Evolutionary conservation across 495 filamentous ascomycete species (phyloP).

Genomic region (Evernia prunastri): DNA sequence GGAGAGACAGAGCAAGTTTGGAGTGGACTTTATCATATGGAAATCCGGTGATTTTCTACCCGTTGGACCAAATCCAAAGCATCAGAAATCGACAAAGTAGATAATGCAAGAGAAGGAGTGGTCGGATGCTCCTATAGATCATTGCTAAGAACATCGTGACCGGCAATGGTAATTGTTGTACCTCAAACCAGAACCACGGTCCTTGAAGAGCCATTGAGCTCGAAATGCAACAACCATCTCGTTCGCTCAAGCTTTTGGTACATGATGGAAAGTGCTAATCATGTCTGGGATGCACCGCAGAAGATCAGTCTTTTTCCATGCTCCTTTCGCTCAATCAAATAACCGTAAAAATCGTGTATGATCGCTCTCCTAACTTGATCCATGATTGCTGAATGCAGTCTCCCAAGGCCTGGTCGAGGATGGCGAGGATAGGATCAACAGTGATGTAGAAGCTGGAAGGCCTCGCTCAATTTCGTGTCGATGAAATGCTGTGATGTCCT

Average conservation of each 20-base stretch:
- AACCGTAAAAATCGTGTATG: background rate
- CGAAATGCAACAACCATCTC: background rate
- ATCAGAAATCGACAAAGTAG: background rate
- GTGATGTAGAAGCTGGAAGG: background rate
- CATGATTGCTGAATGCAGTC: background rate
- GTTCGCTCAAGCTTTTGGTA: slow-evolving; percentile 12
- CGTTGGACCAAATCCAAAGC: background rate
- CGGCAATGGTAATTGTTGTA: background rate
- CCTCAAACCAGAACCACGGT: background rate
- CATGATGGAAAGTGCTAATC: background rate
- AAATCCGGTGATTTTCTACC: background rate
- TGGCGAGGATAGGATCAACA: background rate
- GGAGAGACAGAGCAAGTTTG: too few species aligned
- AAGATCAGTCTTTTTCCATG: slow-evolving; percentile 1
- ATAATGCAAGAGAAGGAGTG: background rate
- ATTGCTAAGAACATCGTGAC: background rate
- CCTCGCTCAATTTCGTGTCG: background rate
- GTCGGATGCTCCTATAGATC: background rate
- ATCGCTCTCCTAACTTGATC: background rate
- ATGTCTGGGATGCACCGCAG: background rate
- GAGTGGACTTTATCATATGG: background rate
- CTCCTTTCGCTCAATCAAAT: slow-evolving; percentile 4
- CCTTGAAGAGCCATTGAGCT: background rate
- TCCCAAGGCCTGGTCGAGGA: background rate
- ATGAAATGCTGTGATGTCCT: background rate